Conservation (phyloP, 2,329 filamentous ascomycete species). For the Monosporascus sp. region DNA sequence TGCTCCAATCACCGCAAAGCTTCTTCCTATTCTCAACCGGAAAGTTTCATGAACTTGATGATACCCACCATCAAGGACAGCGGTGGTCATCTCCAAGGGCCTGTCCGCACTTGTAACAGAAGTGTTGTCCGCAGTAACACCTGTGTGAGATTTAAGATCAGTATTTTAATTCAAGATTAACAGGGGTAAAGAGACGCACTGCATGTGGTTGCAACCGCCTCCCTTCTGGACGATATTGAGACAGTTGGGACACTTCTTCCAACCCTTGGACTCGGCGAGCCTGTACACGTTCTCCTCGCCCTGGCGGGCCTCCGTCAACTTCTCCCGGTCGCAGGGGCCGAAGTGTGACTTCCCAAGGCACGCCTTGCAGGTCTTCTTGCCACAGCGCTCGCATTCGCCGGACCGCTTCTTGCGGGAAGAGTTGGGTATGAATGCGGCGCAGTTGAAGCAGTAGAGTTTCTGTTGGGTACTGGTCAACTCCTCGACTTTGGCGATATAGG, state of each 20-base stretch:
- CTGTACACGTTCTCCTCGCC: conserved; percentile 1
- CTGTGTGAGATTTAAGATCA: conserved; percentile 1
- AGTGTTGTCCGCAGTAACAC: conserved; percentile 11
- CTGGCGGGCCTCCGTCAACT: not conserved
- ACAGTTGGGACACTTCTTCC: conserved; percentile 19
- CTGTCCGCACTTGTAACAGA: conserved; percentile 15
- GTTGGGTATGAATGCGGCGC: conserved; percentile 8
- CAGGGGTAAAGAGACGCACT: conserved; percentile 4
- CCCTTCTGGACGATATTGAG: conserved; percentile 9
- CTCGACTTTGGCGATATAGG: conserved; percentile 9
- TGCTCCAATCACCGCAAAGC: no score
- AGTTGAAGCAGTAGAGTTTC: conserved; percentile 14
- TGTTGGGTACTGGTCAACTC: conserved; percentile 6
- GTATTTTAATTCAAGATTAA: no score
- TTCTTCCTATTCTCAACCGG: no score
- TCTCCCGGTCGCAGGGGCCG: conserved; percentile 8
- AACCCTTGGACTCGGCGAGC: conserved; percentile 10
- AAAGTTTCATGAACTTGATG: not conserved
- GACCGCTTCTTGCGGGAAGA: conserved; percentile 3
- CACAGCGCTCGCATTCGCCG: conserved; percentile 8
- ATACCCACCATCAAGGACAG: not conserved
- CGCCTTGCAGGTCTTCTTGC: conserved; percentile 10
- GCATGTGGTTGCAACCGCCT: conserved; percentile 13
- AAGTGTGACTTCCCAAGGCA: conserved; percentile 16
- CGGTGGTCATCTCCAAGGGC: not conserved